Evolutionary conservation across 768 basidiomycete genomes (phyloP).

Genomic region (Chalciporus pseudorubinellus): DNA sequence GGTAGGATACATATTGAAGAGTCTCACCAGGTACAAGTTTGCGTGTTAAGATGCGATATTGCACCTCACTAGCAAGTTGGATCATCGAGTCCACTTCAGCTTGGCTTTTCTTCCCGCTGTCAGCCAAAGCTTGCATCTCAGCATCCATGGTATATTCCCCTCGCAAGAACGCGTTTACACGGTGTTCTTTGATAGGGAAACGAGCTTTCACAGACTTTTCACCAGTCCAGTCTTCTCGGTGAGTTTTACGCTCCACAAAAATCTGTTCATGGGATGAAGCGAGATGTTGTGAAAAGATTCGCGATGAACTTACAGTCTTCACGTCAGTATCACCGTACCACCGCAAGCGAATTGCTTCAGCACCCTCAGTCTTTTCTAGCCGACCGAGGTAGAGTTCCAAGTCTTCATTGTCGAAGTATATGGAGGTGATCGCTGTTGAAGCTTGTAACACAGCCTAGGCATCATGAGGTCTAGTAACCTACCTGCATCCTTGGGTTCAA

Average conservation of each 20-base stretch:
- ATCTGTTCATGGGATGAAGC: conserved; percentile 44
- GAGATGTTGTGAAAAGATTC: background rate
- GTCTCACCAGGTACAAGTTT: conserved; percentile 75
- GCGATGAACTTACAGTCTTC: conserved; percentile 60
- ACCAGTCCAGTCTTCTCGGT: conserved; percentile 99
- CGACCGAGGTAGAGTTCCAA: conserved; percentile 95
- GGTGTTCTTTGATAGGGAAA: conserved; percentile 91
- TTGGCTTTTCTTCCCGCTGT: conserved; percentile 90
- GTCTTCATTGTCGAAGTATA: conserved; percentile 96
- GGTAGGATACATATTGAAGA: background rate
- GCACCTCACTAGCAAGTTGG: conserved; percentile 95
- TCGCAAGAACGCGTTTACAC: conserved; percentile 85
- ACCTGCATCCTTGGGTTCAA: conserved; percentile 81
- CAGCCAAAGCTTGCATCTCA: conserved; percentile 83
- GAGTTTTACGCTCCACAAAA: conserved; percentile 86
- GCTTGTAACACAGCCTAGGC: conserved; percentile 1
- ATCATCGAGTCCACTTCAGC: conserved; percentile 92
- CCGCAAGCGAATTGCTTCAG: conserved; percentile 91
- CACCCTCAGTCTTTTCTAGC: conserved; percentile 97
- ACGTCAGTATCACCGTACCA: conserved; percentile 93
- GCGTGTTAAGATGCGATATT: conserved; percentile 83
- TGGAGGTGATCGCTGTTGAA: conserved; percentile 82
- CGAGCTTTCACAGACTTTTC: conserved; percentile 98
- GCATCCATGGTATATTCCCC: conserved; percentile 93
- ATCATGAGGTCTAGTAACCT: conserved; percentile 7